phyloP scores from a whole-genome alignment of 2,329 filamentous ascomycete species.

The Hirsutella minnesotensis region DNA sequence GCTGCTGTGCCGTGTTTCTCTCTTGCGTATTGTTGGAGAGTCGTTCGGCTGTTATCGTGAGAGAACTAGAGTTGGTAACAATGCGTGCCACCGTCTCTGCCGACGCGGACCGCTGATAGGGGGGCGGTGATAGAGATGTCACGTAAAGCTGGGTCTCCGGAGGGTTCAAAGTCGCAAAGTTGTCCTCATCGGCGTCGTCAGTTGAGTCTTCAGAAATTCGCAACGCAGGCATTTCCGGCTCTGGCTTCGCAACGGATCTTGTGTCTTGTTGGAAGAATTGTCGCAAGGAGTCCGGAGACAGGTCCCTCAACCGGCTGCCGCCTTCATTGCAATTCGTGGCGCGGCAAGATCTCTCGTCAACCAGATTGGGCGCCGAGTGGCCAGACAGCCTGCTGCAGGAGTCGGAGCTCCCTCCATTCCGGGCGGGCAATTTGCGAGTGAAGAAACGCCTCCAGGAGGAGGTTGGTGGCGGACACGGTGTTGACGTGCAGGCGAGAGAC shows the following conservation, averaged over 20 bases:
- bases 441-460: conserved; percentile 42
- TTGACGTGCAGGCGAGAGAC: conserved; percentile 19
- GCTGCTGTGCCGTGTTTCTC: conserved; percentile 3
- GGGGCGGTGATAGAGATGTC: conserved; percentile 41
- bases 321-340: neutral
- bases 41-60: conserved; percentile 12
- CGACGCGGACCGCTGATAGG: conserved; percentile 26
- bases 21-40: conserved; percentile 6
- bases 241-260: neutral
- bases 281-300: conserved; percentile 33
- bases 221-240: conserved; percentile 11
- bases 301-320: neutral
- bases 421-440: conserved; percentile 25
- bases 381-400: conserved; percentile 1
- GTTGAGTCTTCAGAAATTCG: conserved; percentile 23
- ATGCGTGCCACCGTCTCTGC: conserved; percentile 15
- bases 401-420: conserved; percentile 13
- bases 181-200: conserved; percentile 41
- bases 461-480: conserved; percentile 30
- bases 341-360: conserved; percentile 1
- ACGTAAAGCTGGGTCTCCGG: conserved; percentile 31
- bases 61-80: conserved; percentile 11
- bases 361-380: conserved; percentile 2
- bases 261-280: conserved; percentile 10
- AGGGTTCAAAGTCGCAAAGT: conserved; percentile 43